Base-by-base conservation (phyloP, 202 grass and related monocot genomes). In the Digitaria exilis region DNA sequence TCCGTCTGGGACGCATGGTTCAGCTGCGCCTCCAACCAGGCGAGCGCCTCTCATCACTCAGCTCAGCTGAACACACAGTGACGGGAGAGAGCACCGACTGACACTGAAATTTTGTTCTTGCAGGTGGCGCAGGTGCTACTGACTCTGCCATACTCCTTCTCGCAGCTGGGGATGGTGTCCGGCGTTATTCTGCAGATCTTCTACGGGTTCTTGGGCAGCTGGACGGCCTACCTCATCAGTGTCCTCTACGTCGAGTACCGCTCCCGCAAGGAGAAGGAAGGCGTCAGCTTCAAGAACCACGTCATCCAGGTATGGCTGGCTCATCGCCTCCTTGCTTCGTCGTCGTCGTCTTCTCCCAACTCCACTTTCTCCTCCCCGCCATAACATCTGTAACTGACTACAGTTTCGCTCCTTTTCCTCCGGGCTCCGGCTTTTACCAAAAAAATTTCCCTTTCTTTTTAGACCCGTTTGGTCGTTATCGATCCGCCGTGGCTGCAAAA, bases 221-320 rank as follows among this genome's bases (percentile, higher is more conserved):
- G 96, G 96, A 98, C 96, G 21, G 96, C 96, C 24, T 98, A 98
- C 81, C 85, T 98, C 84, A 98, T 98, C 92, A 98, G 96, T n/a
- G 92, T 98, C 73, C 96, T 98, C 85, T 98, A 98, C 83, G 87
- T 98, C 80, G 96, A 98, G 85, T 98, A 94, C 82, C 96, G 96
- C 25, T 55, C 78, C 68, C 96, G 96, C 30, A 98, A 98, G 89
- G 96, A 98, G 87, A 98, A 95, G 89, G 96, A 96, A 16, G 91
- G 88, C 66, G 85, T 95, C 84, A 80, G 54, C 80, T 98, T 98
- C 92, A 98, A 93, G 85, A 95, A 96, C 76, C 96, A 98, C 87
- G 96, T 98, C 64, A 98, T 98, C 49, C 96, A 98, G 91, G 96
- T 93, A 73, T 19, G 39, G 25, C 21, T 21, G n/a, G n/a, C n/a